Evolutionary conservation across 345 rosid genomes (phyloP), one percentile per base, ranked within the genome.

Genomic region (Pistacia integerrima): DNA sequence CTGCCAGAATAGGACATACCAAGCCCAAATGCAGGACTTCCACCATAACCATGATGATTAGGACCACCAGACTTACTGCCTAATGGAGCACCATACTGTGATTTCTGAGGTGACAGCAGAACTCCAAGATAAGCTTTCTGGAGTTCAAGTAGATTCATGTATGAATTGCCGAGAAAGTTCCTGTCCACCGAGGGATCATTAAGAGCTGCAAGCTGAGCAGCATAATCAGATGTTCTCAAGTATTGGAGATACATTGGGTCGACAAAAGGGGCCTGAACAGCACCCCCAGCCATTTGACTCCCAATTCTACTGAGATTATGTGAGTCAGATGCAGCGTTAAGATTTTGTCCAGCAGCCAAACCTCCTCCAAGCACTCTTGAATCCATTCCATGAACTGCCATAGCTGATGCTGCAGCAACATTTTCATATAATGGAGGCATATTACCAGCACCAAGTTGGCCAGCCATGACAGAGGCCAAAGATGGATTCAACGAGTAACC

Each of bases 171-270:
- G 22, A 88, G 55, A 68, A 74, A 85, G 83, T 78, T 88, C 76
- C 87, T 82, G 36, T 91, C 93, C 80, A 82, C 69, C 16, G 86
- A 64, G 51, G 80, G 86, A 61, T 85, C 90, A 52, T 81, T 87
- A 49, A 86, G 86, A 79, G 90, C 88, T 36, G 87, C 85, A 74
- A 82, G 82, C 65, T 85, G 82, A 6, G 85, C 85, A 36, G 85
- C 82, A 81, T 86, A 87, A 55, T 89, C 91, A 78, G 88, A 78
- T 46, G 86, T 75, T 76, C 88, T 86, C 78, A 79, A 61, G 60
- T 92, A 90, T 70, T 86, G 93, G 74, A 90, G 86, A 75, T 87
- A 90, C 89, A 83, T 80, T 35, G 97, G 93, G 82, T 92, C 91
- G 22, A 83, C 74, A 70, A 78, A 81, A 44, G 88, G 91, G 70